phyloP scores from a whole-genome alignment of 2,329 filamentous ascomycete genomes.

The Arachnomyces sp. region DNA sequence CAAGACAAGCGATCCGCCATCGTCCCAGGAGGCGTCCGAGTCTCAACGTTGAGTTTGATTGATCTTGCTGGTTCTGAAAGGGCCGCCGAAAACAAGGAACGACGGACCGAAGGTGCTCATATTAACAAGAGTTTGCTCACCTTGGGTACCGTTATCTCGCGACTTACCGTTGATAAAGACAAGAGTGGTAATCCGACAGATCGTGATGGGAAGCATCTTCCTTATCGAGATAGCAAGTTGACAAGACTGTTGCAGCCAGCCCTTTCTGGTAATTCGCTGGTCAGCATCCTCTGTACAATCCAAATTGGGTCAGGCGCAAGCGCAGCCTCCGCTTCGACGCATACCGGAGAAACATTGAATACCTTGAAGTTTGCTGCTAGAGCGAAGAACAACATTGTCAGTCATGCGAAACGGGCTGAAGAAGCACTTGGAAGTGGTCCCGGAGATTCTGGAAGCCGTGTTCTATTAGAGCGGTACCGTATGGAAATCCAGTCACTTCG shows the following conservation, averaged over 20 bases:
- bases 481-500: conserved; percentile 83
- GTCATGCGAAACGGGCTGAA: conserved; percentile 89
- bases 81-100: conserved; percentile 90
- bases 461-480: conserved; percentile 84
- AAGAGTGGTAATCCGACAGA: conserved; percentile 65
- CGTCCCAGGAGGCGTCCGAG: conserved; percentile 79
- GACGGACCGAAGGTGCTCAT: conserved; percentile 87
- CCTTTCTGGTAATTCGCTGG: conserved; percentile 83
- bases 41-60: conserved; percentile 90
- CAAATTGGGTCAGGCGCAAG: conserved; percentile 74
- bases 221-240: conserved; percentile 95
- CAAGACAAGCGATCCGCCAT: conserved; percentile 62
- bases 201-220: conserved; percentile 84
- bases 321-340: conserved; percentile 61
- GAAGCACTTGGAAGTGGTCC: conserved; percentile 73
- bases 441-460: conserved; percentile 74
- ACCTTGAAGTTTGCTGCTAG: conserved; percentile 94
- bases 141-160: conserved; percentile 87
- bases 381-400: conserved; percentile 96
- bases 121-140: conserved; percentile 98
- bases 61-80: conserved; percentile 95
- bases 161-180: conserved; percentile 82
- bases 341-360: conserved; percentile 84
- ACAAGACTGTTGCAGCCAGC: conserved; percentile 88
- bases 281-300: conserved; percentile 96